Percentiles rank a stretch among this genome's conserved stretches.
Conservation (phyloP, 2,329 filamentous ascomycete genomes). For the Fusarium mangiferae region DNA sequence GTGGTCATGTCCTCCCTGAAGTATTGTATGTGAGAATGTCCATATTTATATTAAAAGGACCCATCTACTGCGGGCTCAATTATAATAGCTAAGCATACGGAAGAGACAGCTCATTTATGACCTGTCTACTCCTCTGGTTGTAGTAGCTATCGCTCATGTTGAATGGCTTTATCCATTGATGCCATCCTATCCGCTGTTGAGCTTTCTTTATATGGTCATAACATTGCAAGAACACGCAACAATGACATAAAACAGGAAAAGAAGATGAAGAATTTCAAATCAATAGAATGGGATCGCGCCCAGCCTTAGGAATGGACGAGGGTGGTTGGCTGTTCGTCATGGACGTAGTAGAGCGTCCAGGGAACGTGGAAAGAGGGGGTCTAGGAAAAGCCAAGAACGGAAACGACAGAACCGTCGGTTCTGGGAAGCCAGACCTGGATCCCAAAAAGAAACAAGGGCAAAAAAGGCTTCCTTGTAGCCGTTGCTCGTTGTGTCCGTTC, state of each 20-base stretch:
- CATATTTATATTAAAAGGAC: slow-evolving; percentile 12
- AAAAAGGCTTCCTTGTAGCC: slow-evolving; percentile 24
- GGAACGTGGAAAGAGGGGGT: background rate
- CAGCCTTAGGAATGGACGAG: background rate
- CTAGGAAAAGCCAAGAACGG: slow-evolving; percentile 6
- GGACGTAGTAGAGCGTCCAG: background rate
- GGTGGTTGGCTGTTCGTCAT: background rate
- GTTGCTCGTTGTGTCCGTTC: slow-evolving; percentile 23
- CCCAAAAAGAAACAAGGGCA: slow-evolving; percentile 10
- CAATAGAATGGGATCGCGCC: background rate
- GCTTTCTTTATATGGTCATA: slow-evolving; percentile 38
- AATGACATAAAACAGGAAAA: background rate
- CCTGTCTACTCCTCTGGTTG: slow-evolving; percentile 13
- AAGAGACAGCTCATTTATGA: slow-evolving; percentile 11
- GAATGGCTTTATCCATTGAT: slow-evolving; percentile 44
- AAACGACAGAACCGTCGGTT: slow-evolving; percentile 22
- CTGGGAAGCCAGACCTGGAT: slow-evolving; percentile 22
- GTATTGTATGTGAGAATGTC: background rate
- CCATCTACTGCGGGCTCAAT: slow-evolving; percentile 17
- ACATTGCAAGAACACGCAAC: slow-evolving; percentile 19
- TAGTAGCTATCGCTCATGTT: slow-evolving; percentile 49
- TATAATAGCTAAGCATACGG: slow-evolving; percentile 17
- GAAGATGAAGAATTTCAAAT: slow-evolving; percentile 5
- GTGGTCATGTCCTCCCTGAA: background rate
- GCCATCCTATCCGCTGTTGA: slow-evolving; percentile 41